phyloP scores from a whole-genome alignment of 352 stramenopile species.

The Bremia lactucae region DNA sequence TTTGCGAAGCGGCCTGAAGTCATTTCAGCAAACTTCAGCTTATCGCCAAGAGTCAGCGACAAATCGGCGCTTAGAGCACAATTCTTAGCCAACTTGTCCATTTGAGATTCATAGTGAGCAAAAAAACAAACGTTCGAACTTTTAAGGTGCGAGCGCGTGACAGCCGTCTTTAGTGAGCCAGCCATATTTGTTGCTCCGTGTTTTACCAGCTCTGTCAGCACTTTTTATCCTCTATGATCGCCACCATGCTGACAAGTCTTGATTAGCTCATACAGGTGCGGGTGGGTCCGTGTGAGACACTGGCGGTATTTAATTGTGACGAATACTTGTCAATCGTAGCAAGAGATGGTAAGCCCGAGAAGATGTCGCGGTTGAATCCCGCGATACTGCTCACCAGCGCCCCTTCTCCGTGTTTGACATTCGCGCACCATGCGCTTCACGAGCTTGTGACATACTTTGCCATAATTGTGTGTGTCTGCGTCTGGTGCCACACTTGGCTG shows the following conservation, averaged over 20 bases:
- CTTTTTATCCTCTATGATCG: conserved; percentile 87
- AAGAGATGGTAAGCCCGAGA: conserved; percentile 88
- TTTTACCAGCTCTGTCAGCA: conserved; percentile 90
- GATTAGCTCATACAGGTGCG: conserved; percentile 96
- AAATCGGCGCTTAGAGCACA: conserved; percentile 94
- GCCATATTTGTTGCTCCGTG: conserved; percentile 91
- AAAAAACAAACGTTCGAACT: conserved; percentile 77
- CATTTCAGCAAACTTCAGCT: conserved; percentile 98
- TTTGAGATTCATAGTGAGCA: conserved; percentile 94
- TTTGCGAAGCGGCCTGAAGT: conserved; percentile 94
- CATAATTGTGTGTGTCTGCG: conserved; percentile 64
- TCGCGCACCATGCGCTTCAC: conserved; percentile 91
- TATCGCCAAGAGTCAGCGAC: conserved; percentile 92
- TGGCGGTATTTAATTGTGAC: conserved; percentile 87
- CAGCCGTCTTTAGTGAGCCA: conserved; percentile 79
- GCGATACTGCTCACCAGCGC: conserved; percentile 91
- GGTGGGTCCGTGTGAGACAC: conserved; percentile 94
- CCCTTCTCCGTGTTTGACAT: conserved; percentile 93
- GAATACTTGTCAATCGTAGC: conserved; percentile 92
- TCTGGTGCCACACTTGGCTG: conserved; percentile 44
- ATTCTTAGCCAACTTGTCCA: conserved; percentile 93
- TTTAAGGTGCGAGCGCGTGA: conserved; percentile 89
- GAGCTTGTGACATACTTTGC: conserved; percentile 89
- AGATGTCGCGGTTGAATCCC: conserved; percentile 97
- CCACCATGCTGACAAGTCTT: conserved; percentile 92